Conservation (phyloP, 164 flowering plant species). For the Berberis thunbergii region DNA sequence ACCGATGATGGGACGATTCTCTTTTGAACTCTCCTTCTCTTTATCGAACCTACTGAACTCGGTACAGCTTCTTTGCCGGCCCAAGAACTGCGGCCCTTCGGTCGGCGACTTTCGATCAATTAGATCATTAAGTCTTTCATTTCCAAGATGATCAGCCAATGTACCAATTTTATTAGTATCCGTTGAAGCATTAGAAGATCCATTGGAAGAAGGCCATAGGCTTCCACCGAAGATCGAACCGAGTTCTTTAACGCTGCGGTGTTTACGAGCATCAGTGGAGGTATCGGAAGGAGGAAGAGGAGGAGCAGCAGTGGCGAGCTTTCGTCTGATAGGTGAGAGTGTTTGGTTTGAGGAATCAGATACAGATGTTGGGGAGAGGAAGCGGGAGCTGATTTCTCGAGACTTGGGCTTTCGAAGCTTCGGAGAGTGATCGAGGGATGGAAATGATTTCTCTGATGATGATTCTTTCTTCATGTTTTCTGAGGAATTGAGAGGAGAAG, state of each 20-base stretch:
- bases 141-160: constrained; percentile 51
- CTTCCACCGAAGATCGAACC: constrained; percentile 14
- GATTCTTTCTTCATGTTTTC: no score
- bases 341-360: constrained; percentile 22
- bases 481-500: no score
- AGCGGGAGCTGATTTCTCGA: constrained; percentile 58
- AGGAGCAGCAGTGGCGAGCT: neutral
- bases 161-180: constrained; percentile 17
- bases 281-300: no score
- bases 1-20: constrained; percentile 40
- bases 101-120: neutral
- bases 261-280: constrained; percentile 16
- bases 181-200: neutral
- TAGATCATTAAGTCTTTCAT: constrained; percentile 36
- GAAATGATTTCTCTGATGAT: no score
- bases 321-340: constrained; percentile 32
- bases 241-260: constrained; percentile 24
- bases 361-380: constrained; percentile 34
- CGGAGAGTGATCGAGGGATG: neutral
- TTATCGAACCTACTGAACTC: constrained; percentile 22
- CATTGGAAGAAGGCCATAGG: constrained; percentile 45
- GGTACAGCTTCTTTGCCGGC: constrained; percentile 28
- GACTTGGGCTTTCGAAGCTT: constrained; percentile 32
- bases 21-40: constrained; percentile 24
- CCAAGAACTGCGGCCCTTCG: constrained; percentile 6